phyloP scores from a whole-genome alignment of 164 flowering plant species.

The Umbilicus rupestris region DNA sequence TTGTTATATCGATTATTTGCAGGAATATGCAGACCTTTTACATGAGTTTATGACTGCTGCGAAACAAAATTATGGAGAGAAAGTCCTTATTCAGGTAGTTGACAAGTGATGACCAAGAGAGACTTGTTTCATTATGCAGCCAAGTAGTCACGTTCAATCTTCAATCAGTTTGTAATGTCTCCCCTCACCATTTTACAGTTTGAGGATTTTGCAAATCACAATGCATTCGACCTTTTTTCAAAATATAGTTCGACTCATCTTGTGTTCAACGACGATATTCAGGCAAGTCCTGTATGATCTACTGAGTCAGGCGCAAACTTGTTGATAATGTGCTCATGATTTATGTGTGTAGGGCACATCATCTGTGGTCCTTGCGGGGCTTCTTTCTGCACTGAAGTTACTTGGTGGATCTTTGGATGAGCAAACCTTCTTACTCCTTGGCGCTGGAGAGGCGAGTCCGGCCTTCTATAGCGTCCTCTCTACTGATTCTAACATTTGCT shows the following conservation, averaged over 20 bases:
- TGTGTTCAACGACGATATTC: slow-evolving; percentile 23
- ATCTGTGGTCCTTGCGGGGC: slow-evolving; percentile 18
- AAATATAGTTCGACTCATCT: slow-evolving; percentile 18
- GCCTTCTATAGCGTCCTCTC: neutral
- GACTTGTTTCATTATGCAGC: neutral
- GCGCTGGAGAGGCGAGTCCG: slow-evolving; percentile 16
- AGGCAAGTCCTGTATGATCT: slow-evolving; percentile 6
- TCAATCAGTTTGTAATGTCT: no score
- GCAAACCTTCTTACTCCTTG: slow-evolving; percentile 17
- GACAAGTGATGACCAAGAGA: neutral
- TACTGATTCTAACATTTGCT: neutral
- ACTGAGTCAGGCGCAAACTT: neutral
- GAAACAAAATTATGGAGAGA: slow-evolving; percentile 20
- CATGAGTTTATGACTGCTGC: slow-evolving; percentile 21
- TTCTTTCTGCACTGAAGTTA: slow-evolving; percentile 16
- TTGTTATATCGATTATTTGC: no score
- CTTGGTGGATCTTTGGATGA: slow-evolving; percentile 17
- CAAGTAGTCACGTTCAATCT: neutral
- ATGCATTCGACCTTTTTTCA: slow-evolving; percentile 19
- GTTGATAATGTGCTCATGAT: neutral
- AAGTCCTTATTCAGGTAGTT: slow-evolving; percentile 18
- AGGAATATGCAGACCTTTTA: slow-evolving; percentile 18
- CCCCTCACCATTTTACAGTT: slow-evolving; percentile 14
- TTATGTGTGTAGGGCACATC: slow-evolving; percentile 17
- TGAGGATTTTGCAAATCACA: slow-evolving; percentile 21